Evolutionary conservation across 805 yeast species (phyloP).

Genomic region (Starmerella powellii): DNA sequence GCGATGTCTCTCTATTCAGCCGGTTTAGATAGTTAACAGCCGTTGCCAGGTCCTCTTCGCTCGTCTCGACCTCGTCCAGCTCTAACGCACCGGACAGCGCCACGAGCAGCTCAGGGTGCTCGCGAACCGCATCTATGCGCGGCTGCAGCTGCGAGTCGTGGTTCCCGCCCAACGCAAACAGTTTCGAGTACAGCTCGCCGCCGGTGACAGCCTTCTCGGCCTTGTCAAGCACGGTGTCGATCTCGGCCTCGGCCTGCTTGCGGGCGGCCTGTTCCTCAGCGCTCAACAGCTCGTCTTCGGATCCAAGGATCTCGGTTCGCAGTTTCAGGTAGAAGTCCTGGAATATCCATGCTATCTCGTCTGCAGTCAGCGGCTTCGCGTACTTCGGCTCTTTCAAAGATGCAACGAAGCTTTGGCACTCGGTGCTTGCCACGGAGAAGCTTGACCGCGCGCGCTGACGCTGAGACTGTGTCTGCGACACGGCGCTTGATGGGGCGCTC

Average conservation of each 20-base stretch:
- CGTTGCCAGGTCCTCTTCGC: conserved; percentile 1
- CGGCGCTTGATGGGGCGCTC: neutral
- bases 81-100: conserved; percentile 9
- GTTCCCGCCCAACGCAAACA: conserved; percentile 23
- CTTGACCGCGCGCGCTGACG: conserved; percentile 9
- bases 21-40: conserved; percentile 13
- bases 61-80: neutral
- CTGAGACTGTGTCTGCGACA: neutral
- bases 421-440: conserved; percentile 16
- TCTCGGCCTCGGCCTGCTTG: conserved; percentile 23
- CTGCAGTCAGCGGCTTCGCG: conserved; percentile 29
- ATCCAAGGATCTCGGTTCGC: conserved; percentile 23
- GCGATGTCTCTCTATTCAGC: conserved; percentile 27
- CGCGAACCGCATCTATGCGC: conserved; percentile 13
- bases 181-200: conserved; percentile 28
- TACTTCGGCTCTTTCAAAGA: conserved; percentile 31
- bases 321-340: conserved; percentile 32
- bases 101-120: conserved; percentile 5
- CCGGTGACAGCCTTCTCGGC: conserved; percentile 31
- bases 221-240: conserved; percentile 25
- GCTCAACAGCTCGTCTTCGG: conserved; percentile 22
- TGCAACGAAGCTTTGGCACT: conserved; percentile 22
- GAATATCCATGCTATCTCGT: conserved; percentile 31
- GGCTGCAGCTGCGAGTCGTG: conserved; percentile 23
- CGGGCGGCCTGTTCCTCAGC: conserved; percentile 29